These are phyloP conservation scores for Kodamaea alishanica DNA, from an alignment of 1,139 yeast species.

Conservation along the genomic window DNA sequence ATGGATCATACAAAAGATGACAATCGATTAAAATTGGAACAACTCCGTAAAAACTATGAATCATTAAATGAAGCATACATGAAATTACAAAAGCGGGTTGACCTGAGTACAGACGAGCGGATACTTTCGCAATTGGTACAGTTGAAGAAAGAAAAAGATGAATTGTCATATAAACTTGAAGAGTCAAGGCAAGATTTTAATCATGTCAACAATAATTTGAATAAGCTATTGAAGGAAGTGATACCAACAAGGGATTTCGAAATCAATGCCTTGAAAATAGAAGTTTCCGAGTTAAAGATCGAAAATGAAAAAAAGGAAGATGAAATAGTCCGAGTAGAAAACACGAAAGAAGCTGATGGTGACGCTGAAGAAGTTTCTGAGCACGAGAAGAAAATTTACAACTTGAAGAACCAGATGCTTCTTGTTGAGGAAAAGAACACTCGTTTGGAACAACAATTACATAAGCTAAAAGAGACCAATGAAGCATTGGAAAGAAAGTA, in stretches of 20 bases:
- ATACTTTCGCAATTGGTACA: neutral
- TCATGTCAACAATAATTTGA: constrained; percentile 12
- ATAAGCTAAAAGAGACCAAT: constrained; percentile 14
- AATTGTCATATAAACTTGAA: neutral
- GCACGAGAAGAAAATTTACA: constrained; percentile 20
- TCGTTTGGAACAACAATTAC: constrained; percentile 16
- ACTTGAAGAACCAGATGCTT: constrained; percentile 20
- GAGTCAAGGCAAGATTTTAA: constrained; percentile 1
- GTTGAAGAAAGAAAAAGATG: constrained; percentile 4
- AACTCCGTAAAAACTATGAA: constrained; percentile 1
- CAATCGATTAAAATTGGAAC: constrained; percentile 1
- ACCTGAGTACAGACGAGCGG: neutral
- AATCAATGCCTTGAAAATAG: constrained; percentile 18
- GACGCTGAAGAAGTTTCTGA: constrained; percentile 8
- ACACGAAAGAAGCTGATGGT: neutral
- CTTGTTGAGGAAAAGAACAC: constrained; percentile 18
- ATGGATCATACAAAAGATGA: too few relatives aligned
- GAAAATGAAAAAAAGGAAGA: neutral
- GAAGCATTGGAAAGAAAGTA: constrained; percentile 18
- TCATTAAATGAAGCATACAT: neutral
- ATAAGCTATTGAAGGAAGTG: constrained; percentile 22
- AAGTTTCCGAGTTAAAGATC: constrained; percentile 13
- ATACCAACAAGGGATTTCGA: constrained; percentile 26
- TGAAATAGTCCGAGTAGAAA: neutral
- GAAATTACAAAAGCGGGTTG: neutral